Evolutionary conservation across 2,329 filamentous ascomycete genomes (phyloP).

Genomic region (Stachybotrys echinatus): DNA sequence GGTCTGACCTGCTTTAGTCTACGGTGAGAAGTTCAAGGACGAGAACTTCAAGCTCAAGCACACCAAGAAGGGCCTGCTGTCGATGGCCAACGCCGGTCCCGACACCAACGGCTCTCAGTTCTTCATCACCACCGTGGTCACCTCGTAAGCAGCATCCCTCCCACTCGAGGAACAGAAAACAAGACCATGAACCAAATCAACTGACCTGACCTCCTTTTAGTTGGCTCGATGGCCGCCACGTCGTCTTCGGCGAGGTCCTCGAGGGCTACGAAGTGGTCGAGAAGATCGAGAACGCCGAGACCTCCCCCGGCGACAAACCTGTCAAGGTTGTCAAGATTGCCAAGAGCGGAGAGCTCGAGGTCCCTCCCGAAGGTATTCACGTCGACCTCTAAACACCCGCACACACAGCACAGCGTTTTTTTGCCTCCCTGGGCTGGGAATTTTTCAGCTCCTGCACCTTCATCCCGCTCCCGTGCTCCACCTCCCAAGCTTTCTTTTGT

Average conservation of each 20-base stretch:
- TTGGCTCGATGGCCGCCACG: conserved; percentile 80
- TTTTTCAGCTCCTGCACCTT: neutral
- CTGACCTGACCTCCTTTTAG: conserved; percentile 27
- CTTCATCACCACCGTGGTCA: conserved; percentile 83
- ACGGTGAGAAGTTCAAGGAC: conserved; percentile 76
- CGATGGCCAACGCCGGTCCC: conserved; percentile 80
- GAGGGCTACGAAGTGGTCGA: conserved; percentile 79
- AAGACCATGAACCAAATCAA: conserved; percentile 2
- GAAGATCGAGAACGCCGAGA: conserved; percentile 70
- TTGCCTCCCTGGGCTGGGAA: neutral
- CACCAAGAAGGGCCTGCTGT: conserved; percentile 75
- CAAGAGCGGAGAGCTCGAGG: conserved; percentile 79
- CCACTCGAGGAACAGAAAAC: neutral
- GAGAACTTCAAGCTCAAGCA: conserved; percentile 97
- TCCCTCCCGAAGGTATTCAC: conserved; percentile 89
- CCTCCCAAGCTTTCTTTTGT: conserved; percentile 1
- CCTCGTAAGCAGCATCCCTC: conserved; percentile 48
- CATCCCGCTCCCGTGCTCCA: conserved; percentile 12
- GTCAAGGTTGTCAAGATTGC: conserved; percentile 65
- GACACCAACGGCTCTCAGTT: conserved; percentile 89
- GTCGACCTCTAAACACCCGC: conserved; percentile 67
- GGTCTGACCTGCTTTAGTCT: too few relatives aligned
- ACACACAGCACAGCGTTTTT: neutral
- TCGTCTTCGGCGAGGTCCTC: conserved; percentile 84
- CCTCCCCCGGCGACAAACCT: conserved; percentile 64